Evolutionary conservation across 352 stramenopile genomes (phyloP), one percentile per base, ranked within the genome.

Genomic region (Globisporangium yorkense): DNA sequence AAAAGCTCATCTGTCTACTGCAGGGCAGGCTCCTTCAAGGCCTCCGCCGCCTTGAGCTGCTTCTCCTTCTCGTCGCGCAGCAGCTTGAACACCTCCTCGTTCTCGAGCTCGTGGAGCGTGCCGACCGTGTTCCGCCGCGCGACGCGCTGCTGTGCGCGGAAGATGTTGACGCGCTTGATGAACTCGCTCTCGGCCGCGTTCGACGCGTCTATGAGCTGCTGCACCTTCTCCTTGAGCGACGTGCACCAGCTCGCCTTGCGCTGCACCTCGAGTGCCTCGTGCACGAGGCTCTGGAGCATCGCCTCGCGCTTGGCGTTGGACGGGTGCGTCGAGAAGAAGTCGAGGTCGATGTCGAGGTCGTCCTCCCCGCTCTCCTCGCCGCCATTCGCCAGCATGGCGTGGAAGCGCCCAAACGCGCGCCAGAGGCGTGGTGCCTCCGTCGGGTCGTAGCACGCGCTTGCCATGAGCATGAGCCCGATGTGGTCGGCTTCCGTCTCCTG

Each of bases 401-500:
- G 65, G 58, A 71, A 72, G 31, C 56, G 56, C 8, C 57, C 63
- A 51, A 84, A 87, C 21, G 71, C 72, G 15, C 62, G 63, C 71
- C 74, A 83, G 55, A 81, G 68, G 7, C 72, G 68, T 35, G 71
- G 71, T 5, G 76, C 78, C 52, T 83, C 72, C 10, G 62, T 67
- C 16, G 78, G 78, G 48, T 89, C 78, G 66, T 89, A 89, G 67
- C 78, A 89, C 50, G 78, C 78, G 21, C 76, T 82, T 8, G 78
- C 75, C 62, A 89, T 80, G 51, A 89, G 66, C 78, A 89, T 89
- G 54, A 89, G 72, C n/a, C 78, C 78, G 50, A 89, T 87, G 68
- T 89, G 78, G 57, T 89, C 78, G 37, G 78, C 78, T 54, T 89
- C 78, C 31, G 71, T 68, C 56, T 89, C 78, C 41, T 84, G 78